These are phyloP conservation scores for Nemania bipapillata DNA, from an alignment of 2,329 filamentous ascomycete genomes.

Conservation along the genomic window DNA sequence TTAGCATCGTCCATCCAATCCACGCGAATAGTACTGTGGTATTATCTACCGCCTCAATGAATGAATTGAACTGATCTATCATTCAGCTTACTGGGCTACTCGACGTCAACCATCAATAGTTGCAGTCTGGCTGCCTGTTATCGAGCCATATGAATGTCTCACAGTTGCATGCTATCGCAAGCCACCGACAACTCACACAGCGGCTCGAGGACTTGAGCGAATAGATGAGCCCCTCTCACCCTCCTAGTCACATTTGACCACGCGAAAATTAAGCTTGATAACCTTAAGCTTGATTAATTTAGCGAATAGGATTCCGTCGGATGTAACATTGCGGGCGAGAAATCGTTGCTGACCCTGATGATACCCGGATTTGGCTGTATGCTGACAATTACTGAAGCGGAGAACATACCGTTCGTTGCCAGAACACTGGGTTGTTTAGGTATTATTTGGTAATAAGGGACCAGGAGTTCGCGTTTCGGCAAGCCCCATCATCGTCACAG, in stretches of 20 bases:
- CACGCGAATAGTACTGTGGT: background rate
- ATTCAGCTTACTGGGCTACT: background rate
- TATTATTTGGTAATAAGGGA: conserved; percentile 8
- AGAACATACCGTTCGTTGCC: conserved; percentile 21
- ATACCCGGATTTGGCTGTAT: conserved; percentile 12
- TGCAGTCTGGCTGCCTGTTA: background rate
- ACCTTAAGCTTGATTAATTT: conserved; percentile 34
- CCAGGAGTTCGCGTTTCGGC: conserved; percentile 17
- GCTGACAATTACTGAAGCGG: conserved; percentile 35
- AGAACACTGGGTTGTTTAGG: conserved; percentile 20
- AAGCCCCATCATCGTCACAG: conserved; percentile 18
- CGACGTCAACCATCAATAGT: conserved; percentile 6
- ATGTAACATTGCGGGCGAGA: conserved; percentile 28
- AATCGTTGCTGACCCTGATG: conserved; percentile 30
- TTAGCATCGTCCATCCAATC: background rate
- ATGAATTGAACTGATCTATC: background rate
- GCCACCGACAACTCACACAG: conserved; percentile 14
- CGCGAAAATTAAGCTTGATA: conserved; percentile 35
- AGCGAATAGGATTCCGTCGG: conserved; percentile 33
- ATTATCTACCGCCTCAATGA: background rate
- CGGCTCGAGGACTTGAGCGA: background rate
- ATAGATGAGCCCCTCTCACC: conserved; percentile 11
- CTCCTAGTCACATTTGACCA: conserved; percentile 15
- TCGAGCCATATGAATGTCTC: conserved; percentile 1
- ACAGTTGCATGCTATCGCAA: background rate